A percentile compares a stretch with the other conserved stretches of the same genome.
These are phyloP conservation scores for Rugonectria rugulosa DNA, from an alignment of 2,329 filamentous ascomycete genomes.

Conservation along the genomic window DNA sequence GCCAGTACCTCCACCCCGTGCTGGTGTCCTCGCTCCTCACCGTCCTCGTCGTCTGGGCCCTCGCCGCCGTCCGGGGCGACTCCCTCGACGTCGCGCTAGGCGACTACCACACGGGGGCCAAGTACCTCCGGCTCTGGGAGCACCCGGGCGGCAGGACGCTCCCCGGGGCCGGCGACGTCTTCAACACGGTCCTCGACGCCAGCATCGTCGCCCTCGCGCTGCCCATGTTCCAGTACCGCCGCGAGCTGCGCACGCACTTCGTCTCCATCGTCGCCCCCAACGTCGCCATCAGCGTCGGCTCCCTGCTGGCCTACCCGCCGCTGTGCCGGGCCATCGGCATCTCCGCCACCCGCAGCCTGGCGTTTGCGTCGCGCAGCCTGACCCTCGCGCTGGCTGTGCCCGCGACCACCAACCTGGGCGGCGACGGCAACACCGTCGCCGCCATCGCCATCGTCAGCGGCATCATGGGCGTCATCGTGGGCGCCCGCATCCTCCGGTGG, in stretches of 20 bases:
- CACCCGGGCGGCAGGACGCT: conserved; percentile 35
- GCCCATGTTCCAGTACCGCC: conserved; percentile 67
- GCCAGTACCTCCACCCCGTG: conserved; percentile 64
- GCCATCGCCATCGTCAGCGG: conserved; percentile 67
- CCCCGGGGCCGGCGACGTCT: conserved; percentile 65
- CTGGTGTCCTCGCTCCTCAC: conserved; percentile 62
- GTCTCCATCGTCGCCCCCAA: conserved; percentile 62
- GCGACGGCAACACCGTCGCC: conserved; percentile 62
- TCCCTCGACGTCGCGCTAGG: conserved; percentile 50
- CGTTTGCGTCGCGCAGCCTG: conserved; percentile 64
- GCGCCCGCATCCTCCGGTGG: conserved; percentile 54
- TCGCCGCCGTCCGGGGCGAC: conserved; percentile 55
- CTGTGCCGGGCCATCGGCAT: conserved; percentile 64
- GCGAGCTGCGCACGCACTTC: conserved; percentile 62
- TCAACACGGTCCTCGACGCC: conserved; percentile 62
- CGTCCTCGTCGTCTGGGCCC: conserved; percentile 60
- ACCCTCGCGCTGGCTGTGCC: conserved; percentile 68
- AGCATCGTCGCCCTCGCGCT: conserved; percentile 66
- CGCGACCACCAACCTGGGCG: conserved; percentile 62
- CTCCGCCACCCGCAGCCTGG: conserved; percentile 56
- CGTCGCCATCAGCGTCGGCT: conserved; percentile 57
- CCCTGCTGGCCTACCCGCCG: conserved; percentile 65
- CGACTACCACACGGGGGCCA: conserved; percentile 60
- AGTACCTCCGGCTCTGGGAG: conserved; percentile 61
- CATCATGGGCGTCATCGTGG: conserved; percentile 65